phyloP scores from a whole-genome alignment of 2,329 filamentous ascomycete species.

The Pseudogymnoascus verrucosus region DNA sequence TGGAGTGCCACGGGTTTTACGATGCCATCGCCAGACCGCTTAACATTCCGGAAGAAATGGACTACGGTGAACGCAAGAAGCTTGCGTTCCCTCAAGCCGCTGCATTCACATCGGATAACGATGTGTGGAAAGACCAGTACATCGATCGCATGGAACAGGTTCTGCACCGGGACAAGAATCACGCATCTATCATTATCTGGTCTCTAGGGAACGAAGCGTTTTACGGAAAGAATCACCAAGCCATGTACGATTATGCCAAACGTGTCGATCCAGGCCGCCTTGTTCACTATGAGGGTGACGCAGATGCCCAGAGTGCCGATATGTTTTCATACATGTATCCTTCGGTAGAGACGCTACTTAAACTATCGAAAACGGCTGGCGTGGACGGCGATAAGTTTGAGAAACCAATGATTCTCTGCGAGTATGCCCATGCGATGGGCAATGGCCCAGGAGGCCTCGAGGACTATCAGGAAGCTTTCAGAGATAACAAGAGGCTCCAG shows the following conservation, averaged over 20 bases:
- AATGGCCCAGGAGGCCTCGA: slow-evolving; percentile 64
- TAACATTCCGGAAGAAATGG: slow-evolving; percentile 46
- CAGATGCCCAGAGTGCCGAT: slow-evolving; percentile 42
- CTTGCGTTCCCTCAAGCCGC: slow-evolving; percentile 47
- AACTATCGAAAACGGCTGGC: slow-evolving; percentile 12
- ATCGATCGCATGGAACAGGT: slow-evolving; percentile 58
- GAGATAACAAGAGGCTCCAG: slow-evolving; percentile 20
- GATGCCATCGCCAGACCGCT: slow-evolving; percentile 36
- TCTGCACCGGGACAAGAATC: slow-evolving; percentile 62
- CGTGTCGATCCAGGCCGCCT: slow-evolving; percentile 41
- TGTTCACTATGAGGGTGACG: slow-evolving; percentile 50
- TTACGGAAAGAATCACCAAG: slow-evolving; percentile 58
- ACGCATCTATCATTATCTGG: slow-evolving; percentile 65
- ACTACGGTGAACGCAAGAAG: slow-evolving; percentile 53
- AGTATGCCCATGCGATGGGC: slow-evolving; percentile 61
- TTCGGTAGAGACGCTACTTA: slow-evolving; percentile 31
- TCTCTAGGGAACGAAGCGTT: slow-evolving; percentile 67
- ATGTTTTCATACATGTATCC: slow-evolving; percentile 52
- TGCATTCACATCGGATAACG: slow-evolving; percentile 53
- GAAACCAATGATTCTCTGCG: slow-evolving; percentile 53
- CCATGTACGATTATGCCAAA: slow-evolving; percentile 55
- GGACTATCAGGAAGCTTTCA: slow-evolving; percentile 59
- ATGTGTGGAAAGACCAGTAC: slow-evolving; percentile 54
- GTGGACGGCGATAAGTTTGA: slow-evolving; percentile 17
- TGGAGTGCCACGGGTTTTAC: slow-evolving; percentile 44